Base-by-base conservation (phyloP, 148 eudicot species). In the Cornus suecica region DNA sequence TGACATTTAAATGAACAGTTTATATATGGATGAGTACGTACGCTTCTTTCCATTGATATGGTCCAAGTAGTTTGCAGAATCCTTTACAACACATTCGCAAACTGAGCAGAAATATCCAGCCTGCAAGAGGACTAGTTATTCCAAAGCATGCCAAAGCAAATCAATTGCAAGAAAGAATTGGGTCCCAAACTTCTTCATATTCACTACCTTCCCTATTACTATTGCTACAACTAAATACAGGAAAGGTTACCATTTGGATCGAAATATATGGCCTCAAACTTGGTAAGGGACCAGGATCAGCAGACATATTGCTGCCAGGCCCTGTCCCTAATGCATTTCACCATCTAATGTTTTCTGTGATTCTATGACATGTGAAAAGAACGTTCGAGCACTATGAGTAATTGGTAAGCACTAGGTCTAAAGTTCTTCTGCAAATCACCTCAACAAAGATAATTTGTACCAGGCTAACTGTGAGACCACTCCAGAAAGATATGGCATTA, bases 1-100 rank as follows among this genome's bases (percentile, higher is more conserved):
- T 37, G 42, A 0, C 6, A 37, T 37, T 37, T 37, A 37, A 0
- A 6, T 1, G 9, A 29, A 65, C 45, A 68, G 16, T 18, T 42
- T 60, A 66, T 10, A 67, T 10, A 34, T 34, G 42, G 29, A 68
- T 51, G 24, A 69, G 16, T 22, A 88, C 97, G 37, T 84, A 94
- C 99, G 99, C 81, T 95, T 95, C 89, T 95, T 95, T 63, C 99
- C 99, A 91, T 95, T 95, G 77, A 95, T 95, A 83, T 95, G 99
- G 82, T 95, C 99, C 91, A 95, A 84, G 83, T 91, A 95, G 83
- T 95, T 95, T 72, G 94, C 94, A 27, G 99, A 95, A 84, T 95
- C 97, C 80, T 95, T 95, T 45, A 95, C 99, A 45, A 95, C 99
- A 82, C 99, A 95, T 83, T 95, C 97, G 82, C 99, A 95, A 79